These are phyloP conservation scores for Pharus latifolius DNA, from an alignment of 176 grass and related monocot species.

Conservation along the genomic window DNA sequence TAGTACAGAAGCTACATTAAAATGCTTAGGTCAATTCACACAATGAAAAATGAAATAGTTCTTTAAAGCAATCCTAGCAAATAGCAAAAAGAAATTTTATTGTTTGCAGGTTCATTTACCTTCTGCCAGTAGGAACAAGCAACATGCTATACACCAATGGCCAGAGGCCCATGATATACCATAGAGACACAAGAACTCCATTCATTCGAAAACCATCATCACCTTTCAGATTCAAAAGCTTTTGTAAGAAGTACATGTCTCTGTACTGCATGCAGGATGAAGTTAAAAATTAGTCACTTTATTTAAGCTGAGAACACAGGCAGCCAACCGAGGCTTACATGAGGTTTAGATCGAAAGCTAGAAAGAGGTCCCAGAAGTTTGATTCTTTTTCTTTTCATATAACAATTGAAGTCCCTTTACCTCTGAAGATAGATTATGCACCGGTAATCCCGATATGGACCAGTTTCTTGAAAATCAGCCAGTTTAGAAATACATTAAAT, in stretches of 20 bases:
- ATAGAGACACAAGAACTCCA: slow-evolving; percentile 65
- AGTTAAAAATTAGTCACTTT: neutral
- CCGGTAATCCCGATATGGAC: no score
- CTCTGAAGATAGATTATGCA: neutral
- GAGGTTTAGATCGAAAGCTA: neutral
- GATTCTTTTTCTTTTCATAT: neutral
- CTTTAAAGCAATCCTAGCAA: neutral
- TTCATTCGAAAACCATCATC: slow-evolving; percentile 94
- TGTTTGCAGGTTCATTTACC: slow-evolving; percentile 22
- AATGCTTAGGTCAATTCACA: neutral
- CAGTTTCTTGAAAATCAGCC: no score
- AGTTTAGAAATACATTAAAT: no score
- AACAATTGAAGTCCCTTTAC: neutral
- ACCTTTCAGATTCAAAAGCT: slow-evolving; percentile 60
- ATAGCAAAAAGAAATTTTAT: neutral
- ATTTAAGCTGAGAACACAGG: neutral
- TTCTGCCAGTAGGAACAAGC: slow-evolving; percentile 63
- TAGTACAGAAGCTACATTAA: neutral
- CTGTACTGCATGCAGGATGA: slow-evolving; percentile 54
- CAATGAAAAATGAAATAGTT: neutral
- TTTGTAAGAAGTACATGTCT: slow-evolving; percentile 76
- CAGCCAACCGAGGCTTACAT: neutral
- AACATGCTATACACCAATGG: slow-evolving; percentile 83
- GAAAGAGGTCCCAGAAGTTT: no score
- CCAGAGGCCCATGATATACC: slow-evolving; percentile 93